Percentiles rank a stretch among this genome's conserved stretches.
These are phyloP conservation scores for Geotrichum aggregatum DNA, from an alignment of 1,139 yeast species.

Conservation along the genomic window DNA sequence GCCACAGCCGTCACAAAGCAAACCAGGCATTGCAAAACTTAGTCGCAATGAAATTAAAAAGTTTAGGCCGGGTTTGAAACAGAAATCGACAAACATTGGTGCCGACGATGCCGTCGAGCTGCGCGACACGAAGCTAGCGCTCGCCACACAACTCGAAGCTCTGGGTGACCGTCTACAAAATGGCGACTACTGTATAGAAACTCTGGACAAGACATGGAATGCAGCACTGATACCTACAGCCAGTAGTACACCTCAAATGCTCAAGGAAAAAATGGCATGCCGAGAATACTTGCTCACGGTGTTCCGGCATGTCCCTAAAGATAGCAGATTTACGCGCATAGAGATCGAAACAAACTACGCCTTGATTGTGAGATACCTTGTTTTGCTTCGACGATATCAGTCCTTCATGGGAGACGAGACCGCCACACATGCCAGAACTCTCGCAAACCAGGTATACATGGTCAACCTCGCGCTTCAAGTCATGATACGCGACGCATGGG, in stretches of 20 bases:
- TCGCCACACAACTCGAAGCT: background rate
- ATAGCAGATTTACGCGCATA: no score
- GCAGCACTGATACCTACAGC: no score
- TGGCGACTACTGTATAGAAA: background rate
- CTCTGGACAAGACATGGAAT: background rate
- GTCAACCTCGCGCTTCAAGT: constrained; percentile 9
- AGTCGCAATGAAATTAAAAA: background rate
- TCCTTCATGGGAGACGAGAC: constrained; percentile 14
- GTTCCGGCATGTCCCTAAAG: background rate
- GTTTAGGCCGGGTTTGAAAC: background rate
- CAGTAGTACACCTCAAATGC: background rate
- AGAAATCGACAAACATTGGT: background rate
- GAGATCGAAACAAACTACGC: background rate
- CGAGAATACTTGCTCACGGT: background rate
- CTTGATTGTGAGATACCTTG: constrained; percentile 13
- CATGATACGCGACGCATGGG: background rate
- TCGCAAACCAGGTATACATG: constrained; percentile 16
- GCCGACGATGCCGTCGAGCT: background rate
- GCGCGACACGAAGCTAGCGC: background rate
- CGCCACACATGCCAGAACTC: constrained; percentile 16
- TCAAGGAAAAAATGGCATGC: background rate
- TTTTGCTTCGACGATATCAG: constrained; percentile 11
- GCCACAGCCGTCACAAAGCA: background rate
- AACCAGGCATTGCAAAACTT: background rate
- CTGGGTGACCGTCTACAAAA: background rate